A percentile compares a stretch with the other conserved stretches of the same genome.
phyloP scores from a whole-genome alignment of 1,139 yeast genomes.

The Magnusiomyces tetraspermus region DNA sequence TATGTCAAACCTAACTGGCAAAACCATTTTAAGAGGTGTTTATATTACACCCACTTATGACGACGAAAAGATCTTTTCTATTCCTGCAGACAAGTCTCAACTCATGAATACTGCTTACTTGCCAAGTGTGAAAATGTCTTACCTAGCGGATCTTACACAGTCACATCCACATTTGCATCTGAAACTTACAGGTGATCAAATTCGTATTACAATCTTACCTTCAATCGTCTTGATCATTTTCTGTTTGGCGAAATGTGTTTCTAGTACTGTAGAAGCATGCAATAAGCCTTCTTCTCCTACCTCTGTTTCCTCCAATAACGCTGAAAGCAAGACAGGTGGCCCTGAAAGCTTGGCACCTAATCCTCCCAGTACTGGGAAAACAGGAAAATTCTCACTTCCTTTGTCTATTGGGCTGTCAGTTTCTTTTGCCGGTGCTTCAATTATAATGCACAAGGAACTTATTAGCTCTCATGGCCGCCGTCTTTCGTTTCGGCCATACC shows the following conservation, averaged over 20 bases:
- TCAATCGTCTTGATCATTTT: slow-evolving; percentile 24
- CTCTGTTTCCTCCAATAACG: background rate
- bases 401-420: slow-evolving; percentile 21
- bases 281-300: background rate
- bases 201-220: slow-evolving; percentile 27
- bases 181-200: slow-evolving; percentile 27
- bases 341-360: background rate
- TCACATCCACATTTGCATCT: slow-evolving; percentile 18
- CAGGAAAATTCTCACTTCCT: slow-evolving; percentile 16
- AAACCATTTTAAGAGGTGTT: slow-evolving; percentile 34
- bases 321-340: background rate
- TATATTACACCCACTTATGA: slow-evolving; percentile 26
- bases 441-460: slow-evolving; percentile 20
- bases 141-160: slow-evolving; percentile 12
- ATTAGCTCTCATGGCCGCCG: slow-evolving; percentile 1
- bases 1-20: slow-evolving; percentile 18
- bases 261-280: slow-evolving; percentile 10
- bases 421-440: slow-evolving; percentile 25
- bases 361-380: background rate
- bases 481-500: slow-evolving; percentile 3
- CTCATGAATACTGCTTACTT: slow-evolving; percentile 26
- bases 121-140: slow-evolving; percentile 24
- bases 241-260: slow-evolving; percentile 10
- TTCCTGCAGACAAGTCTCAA: slow-evolving; percentile 15
- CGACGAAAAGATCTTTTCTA: slow-evolving; percentile 16